Base-by-base conservation (phyloP, 805 yeast species). In the Kodamaea fukazawae region DNA sequence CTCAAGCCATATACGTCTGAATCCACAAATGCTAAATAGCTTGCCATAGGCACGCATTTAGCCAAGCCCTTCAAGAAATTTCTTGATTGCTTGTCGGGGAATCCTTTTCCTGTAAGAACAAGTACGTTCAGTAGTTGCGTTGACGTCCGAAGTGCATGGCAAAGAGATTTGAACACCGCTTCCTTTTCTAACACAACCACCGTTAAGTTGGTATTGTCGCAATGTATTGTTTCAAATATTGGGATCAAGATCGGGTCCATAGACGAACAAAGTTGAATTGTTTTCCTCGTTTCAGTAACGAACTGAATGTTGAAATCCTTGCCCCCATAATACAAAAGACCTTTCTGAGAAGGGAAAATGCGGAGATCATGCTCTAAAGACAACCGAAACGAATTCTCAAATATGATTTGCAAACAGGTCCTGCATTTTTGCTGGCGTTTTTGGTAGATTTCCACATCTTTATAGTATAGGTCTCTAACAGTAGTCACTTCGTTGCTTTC, bases 51-150 rank as follows among this genome's bases (percentile, higher is more conserved):
- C 9, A 75, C 36, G 12, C n/a, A 27, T 14, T 4, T 11, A 14
- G 42, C 32, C 30, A 38, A 29, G 2, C 47, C 45, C 4, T 45
- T 33, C 7, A 78, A 46, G 41, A 81, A 70, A 16, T 51, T 46
- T 34, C 70, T 63, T 0, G 87, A 80, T 4, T 73, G 56, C 9
- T 64, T 50, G 53, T 83, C 89, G 0, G 89, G 87, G 49, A 67
- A 81, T 4, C 89, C 89, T 51, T 76, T 78, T 0, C 85, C 87
- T 0, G 88, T 81, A 7, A 83, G 55, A 0, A 76, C 63, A 40
- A 7, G 47, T 40, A 23, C 12, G 9, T 31, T 33, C 5, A 13
- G 6, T 5, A 2, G 7, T 11, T 28, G 18, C 16, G n/a, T 31
- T n/a, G n/a, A 10, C 1, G 15, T 27, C 18, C 44, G 45, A 3